These are phyloP conservation scores for Hemileccinum impolitum DNA, from an alignment of 768 basidiomycete genomes.

Conservation along the genomic window DNA sequence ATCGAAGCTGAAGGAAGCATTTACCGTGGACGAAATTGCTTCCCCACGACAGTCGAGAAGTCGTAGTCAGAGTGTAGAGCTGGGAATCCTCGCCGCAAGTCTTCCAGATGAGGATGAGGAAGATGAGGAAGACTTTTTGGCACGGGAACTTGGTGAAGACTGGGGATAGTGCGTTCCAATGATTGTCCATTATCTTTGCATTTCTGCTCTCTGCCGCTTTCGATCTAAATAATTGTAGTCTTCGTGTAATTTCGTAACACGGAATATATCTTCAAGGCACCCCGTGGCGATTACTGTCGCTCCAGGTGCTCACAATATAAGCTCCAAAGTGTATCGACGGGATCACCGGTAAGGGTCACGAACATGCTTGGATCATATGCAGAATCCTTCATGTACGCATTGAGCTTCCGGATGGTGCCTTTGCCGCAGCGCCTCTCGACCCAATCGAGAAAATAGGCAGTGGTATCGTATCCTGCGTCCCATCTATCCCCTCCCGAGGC, in stretches of 20 bases:
- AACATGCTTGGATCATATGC: slow-evolving; percentile 53
- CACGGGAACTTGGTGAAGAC: slow-evolving; percentile 75
- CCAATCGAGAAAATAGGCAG: slow-evolving; percentile 76
- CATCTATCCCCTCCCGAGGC: slow-evolving; percentile 46
- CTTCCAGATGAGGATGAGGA: slow-evolving; percentile 46
- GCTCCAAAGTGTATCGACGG: slow-evolving; percentile 56
- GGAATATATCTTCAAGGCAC: slow-evolving; percentile 1
- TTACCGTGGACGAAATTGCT: slow-evolving; percentile 51
- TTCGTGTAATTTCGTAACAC: slow-evolving; percentile 17
- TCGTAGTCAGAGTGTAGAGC: slow-evolving; percentile 19
- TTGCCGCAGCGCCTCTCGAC: slow-evolving; percentile 48
- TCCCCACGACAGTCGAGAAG: slow-evolving; percentile 16
- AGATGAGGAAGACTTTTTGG: slow-evolving; percentile 79
- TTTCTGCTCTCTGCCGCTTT: slow-evolving; percentile 13
- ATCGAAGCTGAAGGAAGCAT: slow-evolving; percentile 67
- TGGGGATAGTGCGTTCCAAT: slow-evolving; percentile 51
- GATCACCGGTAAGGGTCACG: slow-evolving; percentile 47
- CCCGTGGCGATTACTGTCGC: not conserved
- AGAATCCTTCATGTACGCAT: slow-evolving; percentile 46
- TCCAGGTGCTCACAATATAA: slow-evolving; percentile 46
- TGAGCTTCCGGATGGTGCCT: slow-evolving; percentile 57
- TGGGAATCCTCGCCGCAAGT: slow-evolving; percentile 9
- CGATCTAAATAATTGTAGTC: slow-evolving; percentile 19
- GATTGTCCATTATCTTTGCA: slow-evolving; percentile 1
- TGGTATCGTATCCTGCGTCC: slow-evolving; percentile 76